phyloP scores from a whole-genome alignment of 2,329 filamentous ascomycete species.

The Fusarium anguioides region DNA sequence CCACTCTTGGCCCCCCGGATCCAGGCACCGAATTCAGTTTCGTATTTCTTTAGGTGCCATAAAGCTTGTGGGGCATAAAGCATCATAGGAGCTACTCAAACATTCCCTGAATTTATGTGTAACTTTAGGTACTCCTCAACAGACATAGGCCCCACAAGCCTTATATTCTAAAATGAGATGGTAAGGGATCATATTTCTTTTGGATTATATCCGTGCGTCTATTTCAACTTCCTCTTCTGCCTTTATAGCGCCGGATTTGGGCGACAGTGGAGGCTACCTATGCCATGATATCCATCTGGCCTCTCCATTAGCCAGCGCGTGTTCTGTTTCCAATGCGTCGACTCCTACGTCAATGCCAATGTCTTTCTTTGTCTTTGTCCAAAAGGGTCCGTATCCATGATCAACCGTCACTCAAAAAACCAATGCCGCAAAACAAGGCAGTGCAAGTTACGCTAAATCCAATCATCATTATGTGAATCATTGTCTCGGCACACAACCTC shows the following conservation, averaged over 20 bases:
- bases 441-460: slow-evolving; percentile 17
- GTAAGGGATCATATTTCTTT: not conserved
- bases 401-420: slow-evolving; percentile 8
- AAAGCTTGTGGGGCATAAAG: no score
- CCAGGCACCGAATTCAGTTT: slow-evolving; percentile 21
- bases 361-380: not conserved
- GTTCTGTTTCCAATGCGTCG: slow-evolving; percentile 10
- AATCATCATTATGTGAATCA: slow-evolving; percentile 22
- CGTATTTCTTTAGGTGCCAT: no score
- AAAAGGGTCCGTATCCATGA: not conserved
- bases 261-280: not conserved
- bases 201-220: slow-evolving; percentile 2
- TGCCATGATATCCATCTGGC: not conserved
- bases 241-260: slow-evolving; percentile 17
- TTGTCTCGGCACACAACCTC: slow-evolving; percentile 12
- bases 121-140: no score
- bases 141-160: no score
- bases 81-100: no score
- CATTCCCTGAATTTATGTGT: no score
- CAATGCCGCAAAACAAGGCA: slow-evolving; percentile 19
- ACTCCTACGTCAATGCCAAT: not conserved
- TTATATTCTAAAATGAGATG: no score
- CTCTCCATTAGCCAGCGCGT: slow-evolving; percentile 2
- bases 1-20: slow-evolving; percentile 24
- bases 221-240: not conserved